phyloP scores from a whole-genome alignment of 495 filamentous ascomycete species.

The Thermochaetoides thermophila region DNA sequence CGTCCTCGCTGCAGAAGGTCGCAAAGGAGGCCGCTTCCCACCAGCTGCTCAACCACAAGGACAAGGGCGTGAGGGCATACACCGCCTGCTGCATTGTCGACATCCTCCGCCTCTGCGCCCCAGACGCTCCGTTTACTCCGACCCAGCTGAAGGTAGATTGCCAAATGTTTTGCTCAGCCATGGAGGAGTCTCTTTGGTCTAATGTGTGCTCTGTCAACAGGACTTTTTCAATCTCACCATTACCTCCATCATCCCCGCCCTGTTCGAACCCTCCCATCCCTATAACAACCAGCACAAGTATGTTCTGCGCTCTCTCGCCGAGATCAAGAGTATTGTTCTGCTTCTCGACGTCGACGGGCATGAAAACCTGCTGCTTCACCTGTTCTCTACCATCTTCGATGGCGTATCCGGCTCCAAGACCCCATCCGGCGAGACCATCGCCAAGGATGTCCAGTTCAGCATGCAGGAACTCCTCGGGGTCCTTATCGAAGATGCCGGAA shows the following conservation, averaged over 20 bases:
- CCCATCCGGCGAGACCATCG: constrained; percentile 59
- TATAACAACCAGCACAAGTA: constrained; percentile 90
- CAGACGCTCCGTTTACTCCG: constrained; percentile 84
- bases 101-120: constrained; percentile 83
- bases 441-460: constrained; percentile 81
- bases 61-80: constrained; percentile 81
- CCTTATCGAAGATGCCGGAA: constrained; percentile 72
- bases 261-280: constrained; percentile 75
- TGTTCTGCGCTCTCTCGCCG: constrained; percentile 73
- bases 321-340: constrained; percentile 87
- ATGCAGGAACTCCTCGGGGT: constrained; percentile 76
- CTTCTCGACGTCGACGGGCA: constrained; percentile 78
- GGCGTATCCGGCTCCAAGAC: constrained; percentile 68
- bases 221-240: constrained; percentile 89
- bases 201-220: too few species aligned
- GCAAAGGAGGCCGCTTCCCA: constrained; percentile 78
- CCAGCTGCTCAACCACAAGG: constrained; percentile 76
- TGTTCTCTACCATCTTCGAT: constrained; percentile 85
- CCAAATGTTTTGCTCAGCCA: too few species aligned
- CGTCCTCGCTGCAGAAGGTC: constrained; percentile 63
- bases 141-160: constrained; percentile 83
- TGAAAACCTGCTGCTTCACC: constrained; percentile 57
- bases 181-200: too few species aligned
- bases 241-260: constrained; percentile 62
- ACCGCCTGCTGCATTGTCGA: constrained; percentile 83